Evolutionary conservation across 2,329 filamentous ascomycete species (phyloP).

Genomic region (Cadophora malorum): DNA sequence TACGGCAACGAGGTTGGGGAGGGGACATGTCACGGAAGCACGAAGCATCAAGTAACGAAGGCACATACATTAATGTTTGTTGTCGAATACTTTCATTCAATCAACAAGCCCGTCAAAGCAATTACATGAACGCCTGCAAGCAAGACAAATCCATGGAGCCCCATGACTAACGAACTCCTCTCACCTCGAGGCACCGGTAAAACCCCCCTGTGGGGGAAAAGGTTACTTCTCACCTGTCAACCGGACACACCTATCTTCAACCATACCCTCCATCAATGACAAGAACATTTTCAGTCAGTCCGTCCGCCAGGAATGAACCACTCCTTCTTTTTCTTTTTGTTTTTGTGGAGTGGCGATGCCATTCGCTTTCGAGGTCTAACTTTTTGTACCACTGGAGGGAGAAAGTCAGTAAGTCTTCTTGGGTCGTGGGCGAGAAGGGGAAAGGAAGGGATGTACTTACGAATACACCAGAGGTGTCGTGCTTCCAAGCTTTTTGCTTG

Average conservation of each 20-base stretch:
- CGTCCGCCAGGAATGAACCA: neutral
- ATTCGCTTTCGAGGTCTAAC: neutral
- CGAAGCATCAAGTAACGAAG: neutral
- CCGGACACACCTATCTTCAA: constrained; percentile 2
- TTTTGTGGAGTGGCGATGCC: constrained; percentile 2
- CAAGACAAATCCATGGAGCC: neutral
- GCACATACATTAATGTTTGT: too few species aligned
- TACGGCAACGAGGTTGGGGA: neutral
- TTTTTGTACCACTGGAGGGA: too few species aligned
- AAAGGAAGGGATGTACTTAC: neutral
- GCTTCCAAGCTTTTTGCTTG: constrained; percentile 4
- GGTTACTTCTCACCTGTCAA: constrained; percentile 24
- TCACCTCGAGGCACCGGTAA: constrained; percentile 20
- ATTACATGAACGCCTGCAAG: neutral
- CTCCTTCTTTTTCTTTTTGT: neutral
- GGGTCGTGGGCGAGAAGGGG: neutral
- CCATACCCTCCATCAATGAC: neutral
- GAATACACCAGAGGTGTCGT: constrained; percentile 5
- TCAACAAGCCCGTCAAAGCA: neutral
- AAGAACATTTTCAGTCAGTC: neutral
- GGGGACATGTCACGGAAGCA: neutral
- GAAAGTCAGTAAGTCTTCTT: neutral
- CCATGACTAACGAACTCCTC: neutral
- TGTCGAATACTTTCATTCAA: neutral
- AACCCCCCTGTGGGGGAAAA: constrained; percentile 20